These are phyloP conservation scores for Aspergillus fumigatus DNA, from an alignment of 2,329 filamentous ascomycete genomes.

Conservation along the genomic window DNA sequence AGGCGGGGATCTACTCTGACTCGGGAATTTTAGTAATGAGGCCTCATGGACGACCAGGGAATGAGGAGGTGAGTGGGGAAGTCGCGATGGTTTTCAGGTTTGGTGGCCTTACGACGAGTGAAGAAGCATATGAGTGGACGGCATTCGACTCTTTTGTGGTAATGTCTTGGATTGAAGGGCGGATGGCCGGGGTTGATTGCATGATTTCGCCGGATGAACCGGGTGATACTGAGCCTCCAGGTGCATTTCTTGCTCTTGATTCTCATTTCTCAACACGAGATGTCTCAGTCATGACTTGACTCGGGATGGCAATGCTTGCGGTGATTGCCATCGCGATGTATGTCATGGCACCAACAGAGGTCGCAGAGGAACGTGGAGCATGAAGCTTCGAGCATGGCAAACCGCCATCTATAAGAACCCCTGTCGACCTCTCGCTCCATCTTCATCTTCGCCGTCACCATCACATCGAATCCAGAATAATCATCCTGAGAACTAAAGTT, in stretches of 20 bases:
- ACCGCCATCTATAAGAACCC: background rate
- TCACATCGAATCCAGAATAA: background rate
- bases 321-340: background rate
- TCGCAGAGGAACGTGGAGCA: background rate
- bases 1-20: background rate
- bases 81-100: background rate
- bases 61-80: background rate
- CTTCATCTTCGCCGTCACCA: background rate
- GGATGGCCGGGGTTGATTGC: background rate
- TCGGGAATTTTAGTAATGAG: background rate
- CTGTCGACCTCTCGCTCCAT: background rate
- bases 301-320: background rate
- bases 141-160: background rate
- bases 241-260: background rate
- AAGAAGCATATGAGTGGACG: background rate
- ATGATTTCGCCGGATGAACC: background rate
- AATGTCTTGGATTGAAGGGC: background rate
- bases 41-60: background rate
- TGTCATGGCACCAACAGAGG: background rate
- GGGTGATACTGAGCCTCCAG: background rate
- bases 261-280: background rate
- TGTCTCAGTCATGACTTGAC: background rate
- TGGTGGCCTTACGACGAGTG: background rate
- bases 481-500: background rate
- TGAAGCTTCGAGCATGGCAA: background rate